Base-by-base conservation (phyloP, 169 alveolate genomes). In the Plasmodium inui region DNA sequence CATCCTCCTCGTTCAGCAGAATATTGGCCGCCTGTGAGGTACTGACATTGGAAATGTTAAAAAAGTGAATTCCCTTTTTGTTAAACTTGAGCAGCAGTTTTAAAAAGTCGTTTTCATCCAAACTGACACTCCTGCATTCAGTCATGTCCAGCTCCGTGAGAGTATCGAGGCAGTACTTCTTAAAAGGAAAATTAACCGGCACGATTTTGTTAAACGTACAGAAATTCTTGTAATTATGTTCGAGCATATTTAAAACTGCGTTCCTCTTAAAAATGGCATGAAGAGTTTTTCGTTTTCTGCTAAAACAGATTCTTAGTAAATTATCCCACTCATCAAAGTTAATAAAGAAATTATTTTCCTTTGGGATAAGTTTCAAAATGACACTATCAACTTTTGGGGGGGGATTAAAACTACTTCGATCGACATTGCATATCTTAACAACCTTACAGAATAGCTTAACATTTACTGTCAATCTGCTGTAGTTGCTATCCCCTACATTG, bases 351-450 rank as follows among this genome's bases (percentile, higher is more conserved):
- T 83, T 86, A 12, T 28, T 80, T 85, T 84, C 88, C 53, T 98
- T 96, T 4, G 99, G 99, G 74, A 98, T 99, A 82, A 99, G 98
- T 93, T 99, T 98, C 34, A 99, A 99, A 30, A 99, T 99, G 96
- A 99, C 98, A 80, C 99, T 98, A 95, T 99, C 99, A 0, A 99
- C 99, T 96, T 99, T 99, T 37, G 99, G 99, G 57, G 99, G 99
- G 14, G 99, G 99, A 84, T 98, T 98, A 96, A 99, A 99, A 93
- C 98, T 98, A 76, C 99, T 99, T 95, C 98, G 97, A 26, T 81
- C 82, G 7, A 99, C 99, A 95, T 99, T 99, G 95, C 99, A 98
- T 37, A 98, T 98, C 32, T 99, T 95, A 14, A 97, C 82, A 19
- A 98, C 99, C 82, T 96, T 96, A 78, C 98, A 98, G 95, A 94